A percentile compares a stretch with the other conserved stretches of the same genome.
Evolutionary conservation across 176 grass and related monocot genomes (phyloP).

Genomic region (Hsuehochloa calcarea): DNA sequence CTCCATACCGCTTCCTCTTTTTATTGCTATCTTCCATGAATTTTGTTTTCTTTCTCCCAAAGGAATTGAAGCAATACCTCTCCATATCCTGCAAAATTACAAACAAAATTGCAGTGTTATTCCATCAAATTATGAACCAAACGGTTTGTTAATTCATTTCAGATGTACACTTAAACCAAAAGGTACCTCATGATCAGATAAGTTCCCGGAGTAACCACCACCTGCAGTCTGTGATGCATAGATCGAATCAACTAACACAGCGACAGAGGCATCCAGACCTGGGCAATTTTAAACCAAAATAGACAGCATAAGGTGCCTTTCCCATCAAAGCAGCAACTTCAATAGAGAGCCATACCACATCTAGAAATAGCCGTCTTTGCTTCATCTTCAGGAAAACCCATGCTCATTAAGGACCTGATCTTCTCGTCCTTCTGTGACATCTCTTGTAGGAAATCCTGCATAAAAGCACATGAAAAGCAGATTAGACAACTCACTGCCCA

Average conservation of each 20-base stretch:
- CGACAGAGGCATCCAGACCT: conserved; percentile 64
- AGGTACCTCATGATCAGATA: conserved; percentile 52
- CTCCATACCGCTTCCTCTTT: conserved; percentile 45
- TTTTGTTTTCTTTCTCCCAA: conserved; percentile 28
- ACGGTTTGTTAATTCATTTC: not conserved
- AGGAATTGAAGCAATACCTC: conserved; percentile 11
- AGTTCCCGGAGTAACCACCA: conserved; percentile 7
- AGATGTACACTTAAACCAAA: not conserved
- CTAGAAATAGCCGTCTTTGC: conserved; percentile 58
- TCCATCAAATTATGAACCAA: not conserved
- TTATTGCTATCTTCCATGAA: conserved; percentile 24
- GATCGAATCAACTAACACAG: conserved; percentile 63
- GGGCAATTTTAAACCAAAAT: conserved; percentile 31
- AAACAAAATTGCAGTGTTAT: conserved; percentile 22
- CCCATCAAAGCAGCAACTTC: conserved; percentile 8
- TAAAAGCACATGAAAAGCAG: not conserved
- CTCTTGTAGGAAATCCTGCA: conserved; percentile 69
- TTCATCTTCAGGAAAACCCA: conserved; percentile 74
- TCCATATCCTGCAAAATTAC: conserved; percentile 28
- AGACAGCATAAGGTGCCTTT: conserved; percentile 7
- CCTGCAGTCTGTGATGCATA: conserved; percentile 67
- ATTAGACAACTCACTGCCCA: conserved; percentile 19
- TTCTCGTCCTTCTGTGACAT: conserved; percentile 58
- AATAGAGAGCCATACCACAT: conserved; percentile 69
- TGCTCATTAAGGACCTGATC: conserved; percentile 50